Evolutionary conservation across 1,284 basidiomycete species (phyloP).

Genomic region (Cystobasidiaceae sp.): DNA sequence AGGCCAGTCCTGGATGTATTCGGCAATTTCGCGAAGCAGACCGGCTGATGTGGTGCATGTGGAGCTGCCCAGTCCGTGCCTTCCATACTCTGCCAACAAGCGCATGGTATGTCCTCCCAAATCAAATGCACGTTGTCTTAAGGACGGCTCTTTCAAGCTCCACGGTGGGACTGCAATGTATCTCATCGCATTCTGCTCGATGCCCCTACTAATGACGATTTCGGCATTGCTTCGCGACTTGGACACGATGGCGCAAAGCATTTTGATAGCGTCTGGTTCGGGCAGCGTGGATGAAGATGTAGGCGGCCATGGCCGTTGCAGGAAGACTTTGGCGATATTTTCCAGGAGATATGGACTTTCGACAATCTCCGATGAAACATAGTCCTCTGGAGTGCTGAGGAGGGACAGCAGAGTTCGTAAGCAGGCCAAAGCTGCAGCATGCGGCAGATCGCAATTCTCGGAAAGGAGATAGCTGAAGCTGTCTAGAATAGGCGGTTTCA

Average conservation of each 20-base stretch:
- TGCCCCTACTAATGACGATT: conserved; percentile 5
- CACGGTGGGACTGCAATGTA: conserved; percentile 28
- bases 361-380: conserved; percentile 15
- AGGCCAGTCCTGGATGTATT: background rate
- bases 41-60: background rate
- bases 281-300: background rate
- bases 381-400: conserved; percentile 18
- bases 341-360: conserved; percentile 22
- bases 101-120: background rate
- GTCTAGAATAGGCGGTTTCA: conserved; percentile 4
- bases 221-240: conserved; percentile 19
- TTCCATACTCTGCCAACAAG: conserved; percentile 6
- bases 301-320: conserved; percentile 26
- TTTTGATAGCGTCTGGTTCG: background rate
- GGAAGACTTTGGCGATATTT: conserved; percentile 6
- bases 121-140: background rate
- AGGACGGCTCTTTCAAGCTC: background rate
- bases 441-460: background rate
- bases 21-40: conserved; percentile 13
- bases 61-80: conserved; percentile 18
- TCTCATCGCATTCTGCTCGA: conserved; percentile 12
- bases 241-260: conserved; percentile 6
- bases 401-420: background rate
- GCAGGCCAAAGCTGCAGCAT: background rate
- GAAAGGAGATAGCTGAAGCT: conserved; percentile 11